Evolutionary conservation across 192 early-diverging fungal genomes (phyloP), one percentile per base, ranked within the genome.

Genomic region (Coemansia sp.): DNA sequence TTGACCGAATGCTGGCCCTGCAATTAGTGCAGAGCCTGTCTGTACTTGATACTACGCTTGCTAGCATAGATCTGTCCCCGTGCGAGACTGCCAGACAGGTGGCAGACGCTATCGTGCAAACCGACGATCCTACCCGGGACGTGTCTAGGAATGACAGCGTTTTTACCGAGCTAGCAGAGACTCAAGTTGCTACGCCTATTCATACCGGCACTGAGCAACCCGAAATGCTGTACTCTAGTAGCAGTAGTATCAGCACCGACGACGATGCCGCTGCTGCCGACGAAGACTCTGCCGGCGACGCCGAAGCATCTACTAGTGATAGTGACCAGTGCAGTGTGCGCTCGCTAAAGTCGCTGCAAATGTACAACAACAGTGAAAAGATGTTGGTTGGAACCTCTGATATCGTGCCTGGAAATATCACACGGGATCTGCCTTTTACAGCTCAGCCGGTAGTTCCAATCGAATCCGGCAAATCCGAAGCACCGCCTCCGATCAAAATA

Each of bases 11-110:
- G 33, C 13, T 65, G 5, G 67, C 61, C 22, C 22, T 59, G 41
- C 59, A 70, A 2, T 29, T 70, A 6, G 66, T 55, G 12, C 54
- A 73, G 64, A 38, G 76, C n/a, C n/a, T 73, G 67, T 47, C 59
- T 13, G 24, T 54, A 16, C 55, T 73, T 7, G 71, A 78, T 34
- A 24, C 49, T 29, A 67, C 70, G 27, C 42, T 77, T 40, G 59
- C 75, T 8, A 36, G 16, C 31, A 31, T 60, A 60, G 57, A 60
- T 9, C 13, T 33, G 5, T 60, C 31, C 16, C 57, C 57, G 16
- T 18, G 31, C 1, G 31, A n/a, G 31, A 18, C 63, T 22, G 63
- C 12, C 41, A 64, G 36, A 20, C 63, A 43, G 9, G 63, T 64
- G 7, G 63, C 63, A 24, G 63, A 64, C 20, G 63, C 40, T 27